Conservation (phyloP, 2,329 filamentous ascomycete species). For the Verticillium isaacii region DNA sequence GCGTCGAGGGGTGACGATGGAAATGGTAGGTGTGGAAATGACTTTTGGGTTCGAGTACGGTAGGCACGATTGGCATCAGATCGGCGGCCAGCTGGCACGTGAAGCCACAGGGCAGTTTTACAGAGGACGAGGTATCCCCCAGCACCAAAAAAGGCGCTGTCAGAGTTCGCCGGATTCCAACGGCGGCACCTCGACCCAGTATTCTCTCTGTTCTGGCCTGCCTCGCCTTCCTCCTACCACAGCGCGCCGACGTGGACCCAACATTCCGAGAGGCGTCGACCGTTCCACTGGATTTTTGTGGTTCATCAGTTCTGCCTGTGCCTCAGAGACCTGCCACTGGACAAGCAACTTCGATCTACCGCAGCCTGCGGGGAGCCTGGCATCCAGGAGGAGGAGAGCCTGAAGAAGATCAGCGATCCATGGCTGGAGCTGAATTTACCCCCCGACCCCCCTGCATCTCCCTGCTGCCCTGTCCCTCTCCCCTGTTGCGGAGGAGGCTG, state of each 20-base stretch:
- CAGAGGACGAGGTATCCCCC: too few species aligned
- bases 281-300: neutral
- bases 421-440: neutral
- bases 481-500: neutral
- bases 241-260: neutral
- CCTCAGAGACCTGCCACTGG: neutral
- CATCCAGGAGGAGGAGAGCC: neutral
- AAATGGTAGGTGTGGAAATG: too few species aligned
- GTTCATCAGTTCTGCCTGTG: neutral
- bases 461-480: neutral
- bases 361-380: too few species aligned
- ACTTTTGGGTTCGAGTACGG: too few species aligned
- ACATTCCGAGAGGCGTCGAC: neutral
- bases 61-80: too few species aligned
- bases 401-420: neutral
- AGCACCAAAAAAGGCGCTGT: too few species aligned
- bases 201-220: neutral
- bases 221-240: neutral
- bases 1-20: too few species aligned
- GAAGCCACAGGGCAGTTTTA: too few species aligned
- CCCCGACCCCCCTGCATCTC: neutral
- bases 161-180: neutral
- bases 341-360: too few species aligned
- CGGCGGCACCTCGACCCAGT: neutral
- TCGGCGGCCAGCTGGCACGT: too few species aligned